Evolutionary conservation across 1,284 basidiomycete species (phyloP), one percentile per base, ranked within the genome.

Genomic region (Apiotrichum mycotoxinovorans): DNA sequence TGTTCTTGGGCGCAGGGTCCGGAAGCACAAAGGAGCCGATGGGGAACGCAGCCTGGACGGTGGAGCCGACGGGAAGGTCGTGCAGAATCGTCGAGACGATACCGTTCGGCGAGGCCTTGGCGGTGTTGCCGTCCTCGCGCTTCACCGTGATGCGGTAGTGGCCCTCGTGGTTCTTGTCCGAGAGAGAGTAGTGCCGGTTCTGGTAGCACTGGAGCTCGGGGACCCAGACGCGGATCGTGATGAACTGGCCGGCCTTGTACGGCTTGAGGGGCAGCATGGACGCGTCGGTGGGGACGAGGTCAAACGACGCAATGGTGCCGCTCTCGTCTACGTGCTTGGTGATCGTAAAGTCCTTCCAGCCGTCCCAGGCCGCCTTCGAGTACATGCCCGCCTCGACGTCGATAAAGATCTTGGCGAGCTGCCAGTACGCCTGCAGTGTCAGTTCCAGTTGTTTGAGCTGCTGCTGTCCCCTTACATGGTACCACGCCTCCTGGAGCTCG

Each of bases 121-220:
- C 57, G 41, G 60, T 57, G 52, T 51, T 57, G 37, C 7, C 40
- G 44, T 54, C 60, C 60, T 68, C 68, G 23, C 67, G 58, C 57
- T 71, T 71, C 26, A 74, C 65, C 17, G 60, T 67, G 57, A 72
- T 66, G 23, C 70, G 62, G 55, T 67, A 69, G 53, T 65, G 63
- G 48, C 67, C 61, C 23, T 17, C 25, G 23, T 55, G 55, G 0
- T 64, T 58, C 18, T 60, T 49, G 51, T 72, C 70, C 15, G 65
- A 67, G 9, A 72, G 57, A 20, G 68, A 67, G 60, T 74, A 74
- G 61, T 62, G 61, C 30, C 61, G 54, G 61, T 56, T 59, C 61
- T 62, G 61, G 61, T 30, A 62, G 57, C 54, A 51, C 48, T 25
- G 34, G 41, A 62, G 57, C 54, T 58, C 57, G 41, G 46, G 44